Base-by-base conservation (phyloP, 2,329 filamentous ascomycete species). In the Epichloe bromicola region DNA sequence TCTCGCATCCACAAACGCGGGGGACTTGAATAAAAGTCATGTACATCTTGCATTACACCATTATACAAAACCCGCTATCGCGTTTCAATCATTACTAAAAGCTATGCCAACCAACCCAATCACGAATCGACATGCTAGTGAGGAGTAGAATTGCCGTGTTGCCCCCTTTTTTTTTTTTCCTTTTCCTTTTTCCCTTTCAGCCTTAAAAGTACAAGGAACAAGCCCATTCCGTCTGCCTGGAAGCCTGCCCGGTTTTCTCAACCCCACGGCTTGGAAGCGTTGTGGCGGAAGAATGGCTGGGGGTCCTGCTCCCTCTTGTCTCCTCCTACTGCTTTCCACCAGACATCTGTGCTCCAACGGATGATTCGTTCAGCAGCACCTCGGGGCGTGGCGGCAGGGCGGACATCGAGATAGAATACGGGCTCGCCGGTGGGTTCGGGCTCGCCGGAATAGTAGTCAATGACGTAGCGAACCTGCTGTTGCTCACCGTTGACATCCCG, bases 351-450 rank as follows among this genome's bases (percentile, higher is more conserved):
- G 48, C 89, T 85, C 88, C 90, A 97, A 61, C 89, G 75, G 64
- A 96, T 80, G 54, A 89, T 69, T 48, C 93, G 78, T 73, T 97
- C 93, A 3, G 83, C 80, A 0, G 88, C 86, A 26, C 84, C 84
- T 1, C 79, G 83, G 3, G 89, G 89, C 0, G 87, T 88, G 41
- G 95, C 70, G 3, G 93, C 93, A 2, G 93, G 93, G 56, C 93
- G 79, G 19, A 98, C 93, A 63, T 98, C 93, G 50, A 98, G 79
- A 66, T 83, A 96, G 71, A 98, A 98, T 6, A 97, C 89, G 3
- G 93, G 91, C 64, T 96, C 88, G 34, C 90, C 93, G 0, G 80
- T 86, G 2, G 84, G 80, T 61, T 94, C 88, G 1, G 86, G 84
- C 23, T 83, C 82, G 5, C 83, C 91, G 36, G 85, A 84, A 68